Percentiles rank a stretch among this genome's conserved stretches.
These are phyloP conservation scores for Nicotiana tomentosiformis DNA, from an alignment of 257 asterid genomes.

Conservation along the genomic window DNA sequence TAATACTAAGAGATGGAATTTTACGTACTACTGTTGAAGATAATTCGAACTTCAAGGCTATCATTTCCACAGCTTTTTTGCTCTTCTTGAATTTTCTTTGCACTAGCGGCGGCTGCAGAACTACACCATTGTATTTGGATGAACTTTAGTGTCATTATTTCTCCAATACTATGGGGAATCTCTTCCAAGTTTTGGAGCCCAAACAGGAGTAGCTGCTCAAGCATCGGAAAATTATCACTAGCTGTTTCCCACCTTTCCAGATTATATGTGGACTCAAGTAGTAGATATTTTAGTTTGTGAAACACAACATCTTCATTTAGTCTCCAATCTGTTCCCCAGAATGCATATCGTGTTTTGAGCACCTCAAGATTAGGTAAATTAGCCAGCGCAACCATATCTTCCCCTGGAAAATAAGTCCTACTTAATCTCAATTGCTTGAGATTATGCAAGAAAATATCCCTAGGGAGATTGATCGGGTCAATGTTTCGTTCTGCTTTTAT, in stretches of 20 bases:
- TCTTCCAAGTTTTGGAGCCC: not conserved
- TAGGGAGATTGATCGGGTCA: rapidly evolving
- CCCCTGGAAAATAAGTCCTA: not conserved
- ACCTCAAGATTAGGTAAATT: conserved; percentile 4
- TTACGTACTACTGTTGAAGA: not conserved
- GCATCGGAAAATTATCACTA: not conserved
- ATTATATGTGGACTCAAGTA: not conserved
- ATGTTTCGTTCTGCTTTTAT: not conserved
- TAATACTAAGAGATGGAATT: not conserved
- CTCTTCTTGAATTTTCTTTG: not conserved
- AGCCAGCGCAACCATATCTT: not conserved
- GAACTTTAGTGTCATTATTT: not conserved
- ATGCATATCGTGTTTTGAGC: not conserved
- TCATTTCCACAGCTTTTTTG: not conserved
- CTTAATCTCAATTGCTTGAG: not conserved
- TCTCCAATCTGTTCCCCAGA: rapidly evolving
- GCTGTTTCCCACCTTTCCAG: not conserved
- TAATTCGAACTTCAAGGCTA: not conserved
- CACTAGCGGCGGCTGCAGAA: not conserved
- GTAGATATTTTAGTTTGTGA: not conserved
- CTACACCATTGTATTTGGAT: not conserved
- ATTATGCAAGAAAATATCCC: not conserved
- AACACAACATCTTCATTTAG: not conserved
- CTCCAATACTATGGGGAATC: not conserved
- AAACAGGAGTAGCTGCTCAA: not conserved